Conservation (phyloP, 2,329 filamentous ascomycete species). For the Capronia americana region DNA sequence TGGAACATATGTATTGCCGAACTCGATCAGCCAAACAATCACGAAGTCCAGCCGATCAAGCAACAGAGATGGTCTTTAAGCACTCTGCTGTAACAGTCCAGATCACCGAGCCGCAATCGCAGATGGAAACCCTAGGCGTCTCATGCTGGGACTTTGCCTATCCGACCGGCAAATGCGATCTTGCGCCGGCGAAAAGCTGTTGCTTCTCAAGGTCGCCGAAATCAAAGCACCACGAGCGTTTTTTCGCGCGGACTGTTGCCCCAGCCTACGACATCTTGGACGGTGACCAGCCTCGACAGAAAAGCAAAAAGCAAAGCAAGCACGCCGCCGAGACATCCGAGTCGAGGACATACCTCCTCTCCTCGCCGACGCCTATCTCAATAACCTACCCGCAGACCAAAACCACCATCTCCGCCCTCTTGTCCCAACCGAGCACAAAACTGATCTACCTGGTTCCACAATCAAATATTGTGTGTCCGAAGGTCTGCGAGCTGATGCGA, state of each 20-base stretch:
- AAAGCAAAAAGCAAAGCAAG: slow-evolving; percentile 9
- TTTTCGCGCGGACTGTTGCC: neutral
- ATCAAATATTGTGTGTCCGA: slow-evolving; percentile 24
- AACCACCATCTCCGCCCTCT: slow-evolving; percentile 28
- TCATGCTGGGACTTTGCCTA: slow-evolving; percentile 35
- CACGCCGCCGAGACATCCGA: slow-evolving; percentile 1
- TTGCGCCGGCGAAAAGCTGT: slow-evolving; percentile 13
- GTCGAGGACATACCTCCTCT: slow-evolving; percentile 29
- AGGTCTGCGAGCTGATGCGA: slow-evolving; percentile 25
- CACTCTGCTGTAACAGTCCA: neutral
- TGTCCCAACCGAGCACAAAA: slow-evolving; percentile 24
- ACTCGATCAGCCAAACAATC: neutral
- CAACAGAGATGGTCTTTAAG: slow-evolving; percentile 7
- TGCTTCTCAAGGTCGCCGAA: neutral
- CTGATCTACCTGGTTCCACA: slow-evolving; percentile 30
- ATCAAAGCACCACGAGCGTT: slow-evolving; percentile 10
- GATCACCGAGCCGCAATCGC: neutral
- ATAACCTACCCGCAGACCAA: slow-evolving; percentile 23
- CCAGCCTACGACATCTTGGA: neutral
- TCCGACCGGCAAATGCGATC: slow-evolving; percentile 19
- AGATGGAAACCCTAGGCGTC: slow-evolving; percentile 25
- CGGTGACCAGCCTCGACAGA: neutral
- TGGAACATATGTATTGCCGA: neutral
- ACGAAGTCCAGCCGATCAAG: neutral
- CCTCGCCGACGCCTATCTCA: slow-evolving; percentile 15